These are phyloP conservation scores for Nyssa sinensis DNA, from an alignment of 148 eudicot species.

Conservation along the genomic window DNA sequence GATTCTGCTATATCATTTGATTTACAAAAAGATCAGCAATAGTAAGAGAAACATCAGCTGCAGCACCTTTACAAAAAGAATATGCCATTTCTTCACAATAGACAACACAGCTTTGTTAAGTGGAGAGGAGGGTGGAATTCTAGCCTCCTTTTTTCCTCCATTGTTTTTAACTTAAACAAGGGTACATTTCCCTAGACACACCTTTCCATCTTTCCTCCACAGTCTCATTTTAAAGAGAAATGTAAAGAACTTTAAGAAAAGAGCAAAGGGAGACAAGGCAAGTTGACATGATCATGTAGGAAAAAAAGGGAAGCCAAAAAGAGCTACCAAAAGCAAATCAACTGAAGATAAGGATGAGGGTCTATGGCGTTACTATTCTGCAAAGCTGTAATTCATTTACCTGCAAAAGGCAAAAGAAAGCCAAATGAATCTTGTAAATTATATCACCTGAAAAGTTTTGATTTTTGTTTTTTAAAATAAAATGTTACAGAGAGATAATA, in stretches of 20 bases:
- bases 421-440: neutral
- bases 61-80: no score
- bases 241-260: neutral
- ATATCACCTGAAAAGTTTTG: no score
- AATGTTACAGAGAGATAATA: neutral
- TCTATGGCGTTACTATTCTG: neutral
- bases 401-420: constrained; percentile 20
- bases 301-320: neutral
- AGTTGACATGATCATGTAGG: neutral
- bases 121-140: neutral
- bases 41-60: no score
- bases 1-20: no score
- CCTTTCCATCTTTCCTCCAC: neutral
- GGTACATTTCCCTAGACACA: neutral
- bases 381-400: constrained; percentile 16
- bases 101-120: neutral
- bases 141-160: no score
- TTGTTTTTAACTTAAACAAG: no score
- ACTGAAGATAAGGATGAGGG: neutral
- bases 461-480: no score
- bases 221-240: neutral
- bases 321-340: neutral
- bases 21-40: no score
- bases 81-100: constrained; percentile 7
- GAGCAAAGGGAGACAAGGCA: neutral